phyloP scores from a whole-genome alignment of 2,329 filamentous ascomycete species.

The Atkinsonella texensis region DNA sequence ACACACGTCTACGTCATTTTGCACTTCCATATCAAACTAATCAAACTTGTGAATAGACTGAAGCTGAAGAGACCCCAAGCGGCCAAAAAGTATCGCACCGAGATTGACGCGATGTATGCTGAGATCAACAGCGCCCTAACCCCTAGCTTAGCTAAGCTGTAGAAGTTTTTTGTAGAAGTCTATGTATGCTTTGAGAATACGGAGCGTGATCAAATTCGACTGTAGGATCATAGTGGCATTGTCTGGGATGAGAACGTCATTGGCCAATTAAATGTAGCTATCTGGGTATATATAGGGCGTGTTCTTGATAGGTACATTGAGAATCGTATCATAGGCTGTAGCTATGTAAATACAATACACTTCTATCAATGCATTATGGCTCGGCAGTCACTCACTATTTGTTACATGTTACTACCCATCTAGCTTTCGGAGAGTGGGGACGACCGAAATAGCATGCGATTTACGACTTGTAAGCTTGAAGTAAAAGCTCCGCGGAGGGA shows the following conservation, averaged over 20 bases:
- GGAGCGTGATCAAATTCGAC: neutral
- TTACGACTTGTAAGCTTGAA: too few species aligned
- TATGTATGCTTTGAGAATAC: neutral
- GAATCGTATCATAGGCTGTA: neutral
- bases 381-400: too few species aligned
- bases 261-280: neutral
- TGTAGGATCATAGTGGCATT: neutral
- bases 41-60: slow-evolving; percentile 25
- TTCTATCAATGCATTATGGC: too few species aligned
- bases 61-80: slow-evolving; percentile 49
- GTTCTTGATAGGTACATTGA: too few species aligned
- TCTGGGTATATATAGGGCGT: too few species aligned
- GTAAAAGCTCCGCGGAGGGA: too few species aligned
- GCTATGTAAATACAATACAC: neutral
- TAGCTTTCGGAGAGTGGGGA: too few species aligned
- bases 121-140: slow-evolving; percentile 28
- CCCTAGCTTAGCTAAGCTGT: slow-evolving; percentile 5
- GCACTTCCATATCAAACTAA: slow-evolving; percentile 8
- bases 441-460: too few species aligned
- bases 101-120: slow-evolving; percentile 45
- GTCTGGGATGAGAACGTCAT: neutral
- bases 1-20: too few species aligned
- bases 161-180: neutral
- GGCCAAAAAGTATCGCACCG: slow-evolving; percentile 36
- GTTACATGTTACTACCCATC: too few species aligned